A percentile compares a stretch with the other conserved stretches of the same genome.
Conservation (phyloP, 139 green algal species). For the Penium margaritaceum region DNA sequence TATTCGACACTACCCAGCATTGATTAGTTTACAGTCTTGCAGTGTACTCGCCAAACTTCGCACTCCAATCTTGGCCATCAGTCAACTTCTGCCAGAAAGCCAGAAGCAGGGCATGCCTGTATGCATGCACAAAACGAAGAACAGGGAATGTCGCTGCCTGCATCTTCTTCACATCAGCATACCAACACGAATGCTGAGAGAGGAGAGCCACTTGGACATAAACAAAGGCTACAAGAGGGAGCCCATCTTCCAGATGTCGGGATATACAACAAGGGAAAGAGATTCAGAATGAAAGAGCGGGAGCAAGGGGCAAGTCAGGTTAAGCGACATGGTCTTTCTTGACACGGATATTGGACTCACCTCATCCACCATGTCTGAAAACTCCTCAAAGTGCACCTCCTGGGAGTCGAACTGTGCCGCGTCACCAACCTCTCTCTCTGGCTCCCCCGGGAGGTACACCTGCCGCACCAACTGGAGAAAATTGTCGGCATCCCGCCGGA, state of each 20-base stretch:
- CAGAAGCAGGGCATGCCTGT: neutral
- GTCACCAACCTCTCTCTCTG: neutral
- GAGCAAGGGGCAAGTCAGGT: neutral
- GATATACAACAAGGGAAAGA: neutral
- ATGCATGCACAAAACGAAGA: too few species aligned
- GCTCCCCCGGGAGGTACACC: constrained; percentile 23
- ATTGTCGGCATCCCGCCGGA: constrained; percentile 12
- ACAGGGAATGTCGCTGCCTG: too few species aligned
- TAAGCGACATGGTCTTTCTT: neutral
- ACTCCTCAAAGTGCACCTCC: neutral
- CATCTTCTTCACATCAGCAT: too few species aligned
- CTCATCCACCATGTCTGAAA: neutral
- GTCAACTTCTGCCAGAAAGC: neutral
- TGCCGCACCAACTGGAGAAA: constrained; percentile 18
- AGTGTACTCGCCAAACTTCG: neutral
- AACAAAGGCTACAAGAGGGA: too few species aligned
- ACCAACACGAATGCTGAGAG: too few species aligned
- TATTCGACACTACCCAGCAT: neutral
- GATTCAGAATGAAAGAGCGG: neutral
- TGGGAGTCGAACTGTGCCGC: neutral
- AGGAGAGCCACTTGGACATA: too few species aligned
- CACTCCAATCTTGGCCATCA: neutral
- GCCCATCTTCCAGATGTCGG: neutral
- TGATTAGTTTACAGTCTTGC: neutral
- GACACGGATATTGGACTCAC: constrained; percentile 1